phyloP scores from a whole-genome alignment of 139 green algal genomes.

The Chlamydomonas sphaeroides region DNA sequence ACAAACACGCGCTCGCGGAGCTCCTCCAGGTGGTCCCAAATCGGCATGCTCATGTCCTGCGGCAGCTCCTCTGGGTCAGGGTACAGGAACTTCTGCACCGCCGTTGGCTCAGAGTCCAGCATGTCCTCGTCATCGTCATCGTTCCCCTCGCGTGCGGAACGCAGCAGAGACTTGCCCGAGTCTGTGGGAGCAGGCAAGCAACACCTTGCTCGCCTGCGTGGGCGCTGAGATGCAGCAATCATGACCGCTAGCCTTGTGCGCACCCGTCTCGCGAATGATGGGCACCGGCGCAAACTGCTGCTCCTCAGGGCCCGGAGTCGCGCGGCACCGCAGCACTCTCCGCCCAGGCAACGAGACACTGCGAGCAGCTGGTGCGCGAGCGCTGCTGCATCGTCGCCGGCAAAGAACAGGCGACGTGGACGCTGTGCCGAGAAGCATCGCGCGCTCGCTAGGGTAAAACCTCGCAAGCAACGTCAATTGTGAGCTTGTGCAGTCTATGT shows the following conservation, averaged over 20 bases:
- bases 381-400: neutral
- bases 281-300: neutral
- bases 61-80: constrained; percentile 86
- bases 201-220: no score
- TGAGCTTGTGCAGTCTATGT: no score
- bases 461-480: no score
- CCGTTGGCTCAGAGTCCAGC: constrained; percentile 28
- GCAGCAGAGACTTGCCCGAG: neutral
- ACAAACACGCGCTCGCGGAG: constrained; percentile 89
- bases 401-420: neutral
- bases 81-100: constrained; percentile 83
- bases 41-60: constrained; percentile 85
- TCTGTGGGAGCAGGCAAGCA: no score
- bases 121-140: neutral
- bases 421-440: neutral
- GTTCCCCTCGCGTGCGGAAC: neutral
- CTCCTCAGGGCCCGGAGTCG: constrained; percentile 20
- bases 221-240: no score
- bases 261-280: constrained; percentile 21
- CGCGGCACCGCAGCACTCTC: constrained; percentile 1
- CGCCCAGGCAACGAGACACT: neutral
- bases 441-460: no score
- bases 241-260: no score
- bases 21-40: constrained; percentile 93
- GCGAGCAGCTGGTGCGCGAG: no score